Evolutionary conservation across 2,329 filamentous ascomycete species (phyloP).

Genomic region (Thelonectria discophora): DNA sequence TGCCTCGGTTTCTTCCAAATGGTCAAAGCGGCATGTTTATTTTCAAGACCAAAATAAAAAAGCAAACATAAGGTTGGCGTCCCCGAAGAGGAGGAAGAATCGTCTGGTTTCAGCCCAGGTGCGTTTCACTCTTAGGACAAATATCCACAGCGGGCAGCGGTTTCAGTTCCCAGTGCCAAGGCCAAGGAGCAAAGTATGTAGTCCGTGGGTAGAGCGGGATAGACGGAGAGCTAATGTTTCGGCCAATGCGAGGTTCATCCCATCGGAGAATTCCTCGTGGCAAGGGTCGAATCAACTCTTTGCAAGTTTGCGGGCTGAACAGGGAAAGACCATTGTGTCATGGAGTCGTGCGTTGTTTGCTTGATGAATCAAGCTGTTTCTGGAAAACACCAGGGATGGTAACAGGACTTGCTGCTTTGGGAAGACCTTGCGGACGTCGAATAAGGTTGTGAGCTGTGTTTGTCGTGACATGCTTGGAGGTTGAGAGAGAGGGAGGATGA

Average conservation of each 20-base stretch:
- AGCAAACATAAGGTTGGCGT: neutral
- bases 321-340: neutral
- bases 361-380: neutral
- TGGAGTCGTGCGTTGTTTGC: constrained; percentile 2
- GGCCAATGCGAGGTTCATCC: constrained; percentile 5
- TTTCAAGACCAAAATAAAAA: neutral
- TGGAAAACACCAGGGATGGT: neutral
- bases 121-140: constrained; percentile 11
- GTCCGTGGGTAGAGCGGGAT: neutral
- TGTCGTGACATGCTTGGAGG: neutral
- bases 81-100: neutral
- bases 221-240: constrained; percentile 2
- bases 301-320: no score
- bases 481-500: neutral
- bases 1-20: constrained; percentile 5
- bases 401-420: constrained; percentile 8
- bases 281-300: neutral
- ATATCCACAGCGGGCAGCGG: neutral
- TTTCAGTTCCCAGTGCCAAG: constrained; percentile 1
- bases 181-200: no score
- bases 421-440: constrained; percentile 20
- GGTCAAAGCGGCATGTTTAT: constrained; percentile 13
- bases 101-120: constrained; percentile 15
- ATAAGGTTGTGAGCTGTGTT: neutral
- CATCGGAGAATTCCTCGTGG: constrained; percentile 14